Base-by-base conservation (phyloP, 1,139 yeast genomes). In the Magnusiomyces suaveolens region DNA sequence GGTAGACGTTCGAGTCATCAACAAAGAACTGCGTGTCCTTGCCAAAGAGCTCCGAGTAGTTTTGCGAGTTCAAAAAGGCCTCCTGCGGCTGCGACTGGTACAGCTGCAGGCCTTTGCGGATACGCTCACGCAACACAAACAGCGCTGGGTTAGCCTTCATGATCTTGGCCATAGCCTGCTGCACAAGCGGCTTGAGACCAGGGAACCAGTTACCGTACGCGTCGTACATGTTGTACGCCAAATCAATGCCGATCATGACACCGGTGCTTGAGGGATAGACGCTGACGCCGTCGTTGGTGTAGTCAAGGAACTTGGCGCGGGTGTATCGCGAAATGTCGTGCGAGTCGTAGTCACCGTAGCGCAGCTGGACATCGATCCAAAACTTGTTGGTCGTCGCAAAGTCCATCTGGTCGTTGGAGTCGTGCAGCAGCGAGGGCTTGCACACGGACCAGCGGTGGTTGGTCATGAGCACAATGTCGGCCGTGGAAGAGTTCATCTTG, bases 151-250 rank as follows among this genome's bases (percentile, higher is more conserved):
- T 92, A 1, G 94, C 86, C 66, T 87, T 89, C 96, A 90, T 87
- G 51, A 94, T 87, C 54, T 94, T 94, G 59, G 81, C 79, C 96
- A 94, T 84, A 20, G 97, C 95, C 65, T 84, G 88, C 65, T 87
- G 95, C 73, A 92, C 75, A 64, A 94, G 74, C 2, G 90, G 88
- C 67, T 94, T 94, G 68, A 92, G 73, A 0, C 97, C 97, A 2
- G 95, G 92, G 72, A 92, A 87, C 97, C 98, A 94, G 64, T 88
- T 89, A 39, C 98, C 99, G 69, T 88, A 94, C 0, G 95, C 92
- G 69, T 89, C 97, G 66, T 87, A 89, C 84, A 89, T 87, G 68
- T 92, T 92, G 69, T 94, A 94, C 0, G 98, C 96, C 63, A 94
- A 75, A 70, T 94, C 99, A 60, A 94, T 79, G 32, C 95, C 96